Evolutionary conservation across 139 green algal genomes (phyloP).

Genomic region (Desmodesmus armatus): DNA sequence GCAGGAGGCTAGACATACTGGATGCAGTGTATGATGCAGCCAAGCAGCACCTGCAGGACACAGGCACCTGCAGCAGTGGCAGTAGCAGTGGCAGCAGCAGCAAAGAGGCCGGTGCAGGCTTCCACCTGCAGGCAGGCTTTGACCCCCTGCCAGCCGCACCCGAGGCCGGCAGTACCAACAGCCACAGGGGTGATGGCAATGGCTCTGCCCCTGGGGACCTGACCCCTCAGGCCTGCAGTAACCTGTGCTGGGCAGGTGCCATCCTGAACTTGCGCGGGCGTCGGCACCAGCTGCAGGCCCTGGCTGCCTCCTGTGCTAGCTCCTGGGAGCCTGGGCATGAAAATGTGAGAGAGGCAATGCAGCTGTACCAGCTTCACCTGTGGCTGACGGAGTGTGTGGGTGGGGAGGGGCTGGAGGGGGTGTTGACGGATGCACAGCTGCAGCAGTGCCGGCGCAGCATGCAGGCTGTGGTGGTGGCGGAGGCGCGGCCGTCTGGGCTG

Average conservation of each 20-base stretch:
- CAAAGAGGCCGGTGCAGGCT: background rate
- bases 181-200: background rate
- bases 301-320: background rate
- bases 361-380: constrained; percentile 41
- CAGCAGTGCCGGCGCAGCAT: background rate
- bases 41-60: background rate
- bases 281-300: background rate
- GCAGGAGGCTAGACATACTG: background rate
- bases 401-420: background rate
- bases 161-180: background rate
- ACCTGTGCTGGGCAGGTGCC: constrained; percentile 9
- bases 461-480: background rate
- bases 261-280: constrained; percentile 2
- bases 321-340: background rate
- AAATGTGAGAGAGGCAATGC: background rate
- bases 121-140: background rate
- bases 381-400: constrained; percentile 8
- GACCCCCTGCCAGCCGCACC: background rate
- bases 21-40: background rate
- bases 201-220: too few relatives aligned
- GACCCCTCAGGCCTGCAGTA: background rate
- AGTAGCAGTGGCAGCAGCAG: constrained; percentile 8
- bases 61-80: too few relatives aligned
- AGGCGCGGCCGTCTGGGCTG: background rate
- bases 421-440: background rate